phyloP scores from a whole-genome alignment of 805 yeast species.

The Ogataea pilisensis region DNA sequence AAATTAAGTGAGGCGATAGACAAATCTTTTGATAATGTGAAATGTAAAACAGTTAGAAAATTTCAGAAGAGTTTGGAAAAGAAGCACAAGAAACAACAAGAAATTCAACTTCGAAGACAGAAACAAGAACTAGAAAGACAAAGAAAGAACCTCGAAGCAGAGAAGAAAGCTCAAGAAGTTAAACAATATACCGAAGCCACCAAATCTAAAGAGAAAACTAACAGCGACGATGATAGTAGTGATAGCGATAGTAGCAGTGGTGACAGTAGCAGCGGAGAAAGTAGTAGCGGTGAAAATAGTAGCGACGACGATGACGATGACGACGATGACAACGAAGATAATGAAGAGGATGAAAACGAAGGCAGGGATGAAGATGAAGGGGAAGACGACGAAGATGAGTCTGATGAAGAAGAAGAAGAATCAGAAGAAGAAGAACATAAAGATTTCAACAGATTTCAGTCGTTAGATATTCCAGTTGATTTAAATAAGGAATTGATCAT shows the following conservation, averaged over 20 bases:
- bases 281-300: constrained; percentile 3
- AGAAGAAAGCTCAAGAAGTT: constrained; percentile 4
- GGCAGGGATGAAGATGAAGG: constrained; percentile 5
- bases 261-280: constrained; percentile 1
- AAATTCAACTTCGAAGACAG: constrained; percentile 14
- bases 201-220: constrained; percentile 2
- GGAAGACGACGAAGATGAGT: constrained; percentile 4
- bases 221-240: constrained; percentile 9
- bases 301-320: constrained; percentile 6
- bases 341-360: background rate
- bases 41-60: constrained; percentile 19
- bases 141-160: constrained; percentile 6
- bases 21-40: constrained; percentile 9
- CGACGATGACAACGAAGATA: background rate
- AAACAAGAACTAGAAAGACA: constrained; percentile 12
- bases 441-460: constrained; percentile 16
- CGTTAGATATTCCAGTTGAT: constrained; percentile 16
- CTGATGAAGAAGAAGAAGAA: constrained; percentile 6
- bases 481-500: constrained; percentile 25
- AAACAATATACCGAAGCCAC: background rate
- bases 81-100: constrained; percentile 15
- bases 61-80: constrained; percentile 30
- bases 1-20: constrained; percentile 19
- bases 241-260: constrained; percentile 9
- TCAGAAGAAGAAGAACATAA: constrained; percentile 6